These are phyloP conservation scores for Pezicula radicicola DNA, from an alignment of 2,329 filamentous ascomycete genomes.

Conservation along the genomic window DNA sequence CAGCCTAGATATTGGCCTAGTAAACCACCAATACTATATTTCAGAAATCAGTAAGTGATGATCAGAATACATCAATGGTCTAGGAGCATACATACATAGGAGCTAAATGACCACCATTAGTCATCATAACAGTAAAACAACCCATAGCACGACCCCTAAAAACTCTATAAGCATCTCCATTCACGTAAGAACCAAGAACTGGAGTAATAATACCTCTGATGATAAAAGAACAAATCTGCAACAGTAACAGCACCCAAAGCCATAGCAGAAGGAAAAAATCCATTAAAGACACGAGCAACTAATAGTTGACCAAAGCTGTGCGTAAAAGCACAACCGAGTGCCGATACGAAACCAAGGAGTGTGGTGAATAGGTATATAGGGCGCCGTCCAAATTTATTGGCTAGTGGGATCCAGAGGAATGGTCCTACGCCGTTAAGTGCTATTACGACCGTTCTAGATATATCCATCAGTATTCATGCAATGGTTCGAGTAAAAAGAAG, in stretches of 20 bases:
- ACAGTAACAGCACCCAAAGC: constrained; percentile 28
- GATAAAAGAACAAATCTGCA: constrained; percentile 29
- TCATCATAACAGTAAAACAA: constrained; percentile 26
- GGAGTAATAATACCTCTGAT: constrained; percentile 13
- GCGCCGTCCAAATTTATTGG: constrained; percentile 21
- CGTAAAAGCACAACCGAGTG: constrained; percentile 16
- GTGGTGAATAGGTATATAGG: constrained; percentile 22
- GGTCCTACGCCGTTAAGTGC: constrained; percentile 18
- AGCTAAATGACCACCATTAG: constrained; percentile 26
- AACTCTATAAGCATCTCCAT: too few relatives aligned
- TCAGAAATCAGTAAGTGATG: too few relatives aligned
- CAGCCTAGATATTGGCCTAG: constrained; percentile 73
- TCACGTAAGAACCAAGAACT: too few relatives aligned
- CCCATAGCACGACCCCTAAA: constrained; percentile 25
- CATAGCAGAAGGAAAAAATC: constrained; percentile 27
- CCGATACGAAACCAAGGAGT: constrained; percentile 16
- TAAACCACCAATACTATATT: constrained; percentile 64
- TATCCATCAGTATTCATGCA: too few relatives aligned
- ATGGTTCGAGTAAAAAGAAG: too few relatives aligned
- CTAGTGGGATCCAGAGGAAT: constrained; percentile 18
- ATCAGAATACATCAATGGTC: too few relatives aligned
- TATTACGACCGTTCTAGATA: constrained; percentile 21
- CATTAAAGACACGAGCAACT: constrained; percentile 24
- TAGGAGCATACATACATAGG: constrained; percentile 31
- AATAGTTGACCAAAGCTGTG: constrained; percentile 16